phyloP scores from a whole-genome alignment of 2,329 filamentous ascomycete species.

The Boeremia exigua region DNA sequence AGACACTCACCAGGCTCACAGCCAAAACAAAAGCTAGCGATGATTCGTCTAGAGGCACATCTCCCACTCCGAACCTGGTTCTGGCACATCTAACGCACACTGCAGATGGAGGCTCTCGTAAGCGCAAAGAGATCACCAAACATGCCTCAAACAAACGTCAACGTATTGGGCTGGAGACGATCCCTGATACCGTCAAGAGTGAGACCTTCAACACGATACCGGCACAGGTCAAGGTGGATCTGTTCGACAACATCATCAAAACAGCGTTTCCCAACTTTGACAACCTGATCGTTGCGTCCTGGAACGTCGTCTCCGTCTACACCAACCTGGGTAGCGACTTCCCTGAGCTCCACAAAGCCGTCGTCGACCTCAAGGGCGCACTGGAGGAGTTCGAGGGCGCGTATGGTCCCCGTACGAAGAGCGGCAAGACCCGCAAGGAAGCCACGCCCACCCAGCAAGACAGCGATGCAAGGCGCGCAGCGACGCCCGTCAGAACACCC shows the following conservation, averaged over 20 bases:
- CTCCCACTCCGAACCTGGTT: not conserved
- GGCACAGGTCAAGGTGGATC: slow-evolving; percentile 28
- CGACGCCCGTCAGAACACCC: not conserved
- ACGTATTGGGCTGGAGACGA: slow-evolving; percentile 25
- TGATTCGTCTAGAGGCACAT: not conserved
- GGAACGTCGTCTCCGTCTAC: slow-evolving; percentile 43
- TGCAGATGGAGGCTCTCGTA: slow-evolving; percentile 1
- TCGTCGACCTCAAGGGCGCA: slow-evolving; percentile 34
- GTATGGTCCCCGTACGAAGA: slow-evolving; percentile 4
- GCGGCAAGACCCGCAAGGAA: slow-evolving; percentile 5
- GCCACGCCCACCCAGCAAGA: not conserved
- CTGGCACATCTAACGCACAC: not conserved
- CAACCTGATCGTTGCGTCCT: slow-evolving; percentile 38
- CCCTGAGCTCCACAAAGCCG: slow-evolving; percentile 31
- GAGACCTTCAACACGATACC: slow-evolving; percentile 31
- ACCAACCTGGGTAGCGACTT: slow-evolving; percentile 34
- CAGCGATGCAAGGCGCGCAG: not conserved
- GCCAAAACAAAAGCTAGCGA: slow-evolving; percentile 8
- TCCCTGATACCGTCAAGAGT: slow-evolving; percentile 33
- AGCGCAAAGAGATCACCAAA: slow-evolving; percentile 17
- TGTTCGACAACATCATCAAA: slow-evolving; percentile 38
- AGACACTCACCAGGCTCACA: slow-evolving; percentile 27
- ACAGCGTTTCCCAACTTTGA: slow-evolving; percentile 40
- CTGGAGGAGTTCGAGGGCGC: slow-evolving; percentile 34
- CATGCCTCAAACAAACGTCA: slow-evolving; percentile 38